phyloP scores from a whole-genome alignment of 768 basidiomycete species.

The Lactarius hengduanensis region DNA sequence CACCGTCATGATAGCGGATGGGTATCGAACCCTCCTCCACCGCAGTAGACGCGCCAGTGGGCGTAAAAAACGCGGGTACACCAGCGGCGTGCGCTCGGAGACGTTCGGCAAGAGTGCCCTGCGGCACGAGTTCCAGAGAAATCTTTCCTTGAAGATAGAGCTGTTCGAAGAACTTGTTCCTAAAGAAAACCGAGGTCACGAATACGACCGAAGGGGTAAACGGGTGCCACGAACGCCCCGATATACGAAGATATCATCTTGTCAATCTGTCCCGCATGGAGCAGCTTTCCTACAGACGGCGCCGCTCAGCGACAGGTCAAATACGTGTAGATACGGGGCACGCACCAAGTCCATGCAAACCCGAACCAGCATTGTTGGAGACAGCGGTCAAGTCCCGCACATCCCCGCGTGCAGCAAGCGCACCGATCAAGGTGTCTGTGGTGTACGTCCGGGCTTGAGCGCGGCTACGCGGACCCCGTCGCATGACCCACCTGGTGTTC shows the following conservation, averaged over 20 bases:
- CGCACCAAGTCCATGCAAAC: slow-evolving; percentile 67
- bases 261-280: slow-evolving; percentile 71
- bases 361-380: slow-evolving; percentile 83
- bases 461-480: background rate
- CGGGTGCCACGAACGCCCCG: slow-evolving; percentile 56
- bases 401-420: slow-evolving; percentile 70
- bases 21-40: slow-evolving; percentile 80
- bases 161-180: slow-evolving; percentile 84
- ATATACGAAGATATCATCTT: slow-evolving; percentile 91
- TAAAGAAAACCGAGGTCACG: slow-evolving; percentile 33
- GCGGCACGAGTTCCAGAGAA: slow-evolving; percentile 85
- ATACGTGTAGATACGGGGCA: slow-evolving; percentile 5
- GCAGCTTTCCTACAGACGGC: slow-evolving; percentile 56
- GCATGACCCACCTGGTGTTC: slow-evolving; percentile 66
- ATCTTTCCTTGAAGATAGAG: slow-evolving; percentile 80
- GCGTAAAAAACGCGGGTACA: slow-evolving; percentile 92
- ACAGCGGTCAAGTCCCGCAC: slow-evolving; percentile 77
- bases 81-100: slow-evolving; percentile 87
- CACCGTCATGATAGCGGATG: slow-evolving; percentile 73
- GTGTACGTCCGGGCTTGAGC: background rate
- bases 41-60: slow-evolving; percentile 84
- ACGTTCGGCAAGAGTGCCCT: slow-evolving; percentile 87
- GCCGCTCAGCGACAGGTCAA: background rate
- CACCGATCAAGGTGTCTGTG: slow-evolving; percentile 77
- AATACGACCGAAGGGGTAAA: slow-evolving; percentile 6